Conservation (phyloP, 2,329 filamentous ascomycete genomes). For the Phoma sp. region DNA sequence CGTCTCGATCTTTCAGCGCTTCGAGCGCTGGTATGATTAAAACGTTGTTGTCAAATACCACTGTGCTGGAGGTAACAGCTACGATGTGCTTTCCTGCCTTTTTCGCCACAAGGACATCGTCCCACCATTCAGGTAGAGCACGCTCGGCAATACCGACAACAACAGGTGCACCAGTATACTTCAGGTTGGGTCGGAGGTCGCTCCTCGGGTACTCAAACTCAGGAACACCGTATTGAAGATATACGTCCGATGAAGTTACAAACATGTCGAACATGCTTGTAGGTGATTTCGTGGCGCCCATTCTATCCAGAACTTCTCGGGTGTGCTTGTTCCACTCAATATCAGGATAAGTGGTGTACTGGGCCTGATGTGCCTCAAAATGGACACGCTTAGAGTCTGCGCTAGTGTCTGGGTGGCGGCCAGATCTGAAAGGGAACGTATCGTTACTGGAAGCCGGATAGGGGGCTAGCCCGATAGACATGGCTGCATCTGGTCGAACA, state of each 20-base stretch:
- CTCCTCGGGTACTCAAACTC: conserved; percentile 43
- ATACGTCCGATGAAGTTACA: conserved; percentile 26
- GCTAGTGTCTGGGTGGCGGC: conserved; percentile 17
- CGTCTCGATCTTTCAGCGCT: conserved; percentile 50
- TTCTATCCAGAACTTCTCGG: conserved; percentile 12
- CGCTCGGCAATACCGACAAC: conserved; percentile 12
- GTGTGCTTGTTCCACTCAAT: conserved; percentile 23
- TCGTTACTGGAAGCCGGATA: conserved; percentile 18
- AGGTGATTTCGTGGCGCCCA: conserved; percentile 2
- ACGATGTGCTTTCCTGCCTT: conserved; percentile 51
- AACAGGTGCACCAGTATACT: conserved; percentile 50
- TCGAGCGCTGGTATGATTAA: conserved; percentile 55
- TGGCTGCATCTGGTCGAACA: conserved; percentile 44
- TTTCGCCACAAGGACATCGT: conserved; percentile 47
- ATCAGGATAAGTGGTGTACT: conserved; percentile 7
- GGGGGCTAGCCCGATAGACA: conserved; percentile 50
- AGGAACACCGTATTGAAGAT: conserved; percentile 45
- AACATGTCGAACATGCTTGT: conserved; percentile 29
- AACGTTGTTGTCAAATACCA: conserved; percentile 48
- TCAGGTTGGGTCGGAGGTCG: conserved; percentile 49
- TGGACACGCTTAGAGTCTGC: conserved; percentile 12
- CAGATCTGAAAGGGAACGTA: conserved; percentile 21
- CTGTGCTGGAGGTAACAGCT: conserved; percentile 57
- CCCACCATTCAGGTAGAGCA: conserved; percentile 55
- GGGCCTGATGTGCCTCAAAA: conserved; percentile 11